Evolutionary conservation across 805 yeast species (phyloP), one percentile per base, ranked within the genome.

Genomic region (Starmerella sp.): DNA sequence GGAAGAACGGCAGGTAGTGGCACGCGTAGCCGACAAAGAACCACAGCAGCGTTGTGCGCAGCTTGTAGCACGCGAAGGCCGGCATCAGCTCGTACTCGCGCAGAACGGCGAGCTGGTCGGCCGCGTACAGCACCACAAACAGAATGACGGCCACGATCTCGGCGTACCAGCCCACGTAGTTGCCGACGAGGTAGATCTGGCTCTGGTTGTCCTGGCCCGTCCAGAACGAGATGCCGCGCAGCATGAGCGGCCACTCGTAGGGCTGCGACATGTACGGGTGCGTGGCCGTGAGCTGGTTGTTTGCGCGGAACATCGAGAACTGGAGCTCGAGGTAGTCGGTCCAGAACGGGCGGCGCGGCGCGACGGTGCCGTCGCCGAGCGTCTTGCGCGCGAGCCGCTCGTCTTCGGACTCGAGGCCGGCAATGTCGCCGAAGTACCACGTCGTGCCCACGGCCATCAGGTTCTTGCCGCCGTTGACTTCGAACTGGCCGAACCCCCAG

Each of bases 181-280:
- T 93, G 58, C 97, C 98, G 54, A 85, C 76, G 71, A 91, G 86
- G 72, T 82, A 93, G 52, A 93, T 89, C 71, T 93, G 98, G 63
- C 75, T 74, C 58, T 76, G 77, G 53, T 52, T 52, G 7, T 77
- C 81, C 57, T 85, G 81, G 51, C 48, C 35, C 45, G 95, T 90
- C 97, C 97, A 93, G 76, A 91, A 93, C 1, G 97, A 88, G 41
- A 93, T 97, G 62, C 98, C 98, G 14, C 86, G 79, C 53, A 84
- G 69, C 54, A 93, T 78, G 59, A 86, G 75, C 17, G 98, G 98
- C 98, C 98, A 93, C 7, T 83, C 73, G 60, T 81, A 78, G 2
- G 98, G 98, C 59, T 81, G 82, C 5, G 97, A 88, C 9, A 97
- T 96, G 74, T 86, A 93, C 47, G 98, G 98, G 71, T 93, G 98